A percentile compares a stretch with the other conserved stretches of the same genome.
Conservation (phyloP, 257 asterid genomes). For the Ocimum tenuiflorum region DNA sequence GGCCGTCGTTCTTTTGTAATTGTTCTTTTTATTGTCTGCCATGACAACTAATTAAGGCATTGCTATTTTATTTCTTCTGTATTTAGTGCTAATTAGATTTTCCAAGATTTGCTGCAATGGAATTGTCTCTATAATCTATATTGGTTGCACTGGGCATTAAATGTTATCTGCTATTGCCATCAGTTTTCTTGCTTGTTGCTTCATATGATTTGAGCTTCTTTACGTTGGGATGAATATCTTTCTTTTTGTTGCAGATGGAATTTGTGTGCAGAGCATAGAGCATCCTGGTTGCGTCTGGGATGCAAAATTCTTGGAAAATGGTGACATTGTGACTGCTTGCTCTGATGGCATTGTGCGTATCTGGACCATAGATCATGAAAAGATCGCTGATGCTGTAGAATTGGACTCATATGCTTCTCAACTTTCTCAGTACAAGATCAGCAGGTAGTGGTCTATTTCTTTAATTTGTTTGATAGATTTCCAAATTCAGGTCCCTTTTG, state of each 20-base stretch:
- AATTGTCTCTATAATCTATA: not conserved
- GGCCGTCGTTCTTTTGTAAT: not conserved
- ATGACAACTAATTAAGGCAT: not conserved
- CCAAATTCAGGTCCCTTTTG: constrained; percentile 1
- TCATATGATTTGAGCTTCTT: constrained; percentile 7
- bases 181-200: constrained; percentile 19
- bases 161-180: constrained; percentile 5
- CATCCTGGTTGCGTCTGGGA: constrained; percentile 99
- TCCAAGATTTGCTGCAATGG: not conserved
- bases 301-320: constrained; percentile 82
- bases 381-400: constrained; percentile 59
- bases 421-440: constrained; percentile 72
- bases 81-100: not conserved
- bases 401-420: constrained; percentile 55
- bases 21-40: not conserved
- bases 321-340: constrained; percentile 91
- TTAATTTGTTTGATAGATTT: constrained; percentile 10
- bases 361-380: constrained; percentile 73
- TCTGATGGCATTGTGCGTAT: constrained; percentile 91
- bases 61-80: not conserved
- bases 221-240: constrained; percentile 14
- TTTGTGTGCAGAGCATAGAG: constrained; percentile 85
- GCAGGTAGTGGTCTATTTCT: constrained; percentile 50
- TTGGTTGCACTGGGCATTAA: not conserved
- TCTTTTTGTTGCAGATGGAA: constrained; percentile 72